A percentile compares a stretch with the other conserved stretches of the same genome.
phyloP scores from a whole-genome alignment of 768 basidiomycete species.

The Lepiota subincarnata region DNA sequence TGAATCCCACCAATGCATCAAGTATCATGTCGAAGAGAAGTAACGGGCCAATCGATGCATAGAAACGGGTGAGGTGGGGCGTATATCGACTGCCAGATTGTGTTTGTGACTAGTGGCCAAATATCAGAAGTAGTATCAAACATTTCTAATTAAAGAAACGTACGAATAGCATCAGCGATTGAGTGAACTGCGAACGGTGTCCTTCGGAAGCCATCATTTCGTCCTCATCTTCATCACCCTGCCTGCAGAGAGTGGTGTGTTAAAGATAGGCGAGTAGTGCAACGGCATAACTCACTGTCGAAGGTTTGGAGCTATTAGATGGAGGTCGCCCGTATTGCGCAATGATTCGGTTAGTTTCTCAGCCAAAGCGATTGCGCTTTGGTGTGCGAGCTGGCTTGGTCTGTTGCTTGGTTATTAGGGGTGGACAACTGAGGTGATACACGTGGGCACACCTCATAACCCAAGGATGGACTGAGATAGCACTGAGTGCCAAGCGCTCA shows the following conservation, averaged over 20 bases:
- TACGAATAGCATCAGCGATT: slow-evolving; percentile 78
- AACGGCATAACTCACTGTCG: slow-evolving; percentile 21
- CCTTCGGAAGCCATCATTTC: slow-evolving; percentile 54
- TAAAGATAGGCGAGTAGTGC: neutral
- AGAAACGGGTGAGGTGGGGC: slow-evolving; percentile 80
- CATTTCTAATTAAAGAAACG: slow-evolving; percentile 23
- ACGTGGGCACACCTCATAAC: slow-evolving; percentile 48
- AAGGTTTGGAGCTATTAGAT: slow-evolving; percentile 58
- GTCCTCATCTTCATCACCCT: slow-evolving; percentile 53
- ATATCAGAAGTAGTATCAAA: neutral
- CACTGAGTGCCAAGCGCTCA: slow-evolving; percentile 59
- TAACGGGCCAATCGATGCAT: slow-evolving; percentile 52
- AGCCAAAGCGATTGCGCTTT: slow-evolving; percentile 52
- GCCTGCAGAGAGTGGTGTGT: slow-evolving; percentile 13
- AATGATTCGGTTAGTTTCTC: slow-evolving; percentile 67
- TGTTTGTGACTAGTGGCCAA: slow-evolving; percentile 65
- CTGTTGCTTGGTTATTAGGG: slow-evolving; percentile 28
- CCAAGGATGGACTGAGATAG: slow-evolving; percentile 63
- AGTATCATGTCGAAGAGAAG: slow-evolving; percentile 51
- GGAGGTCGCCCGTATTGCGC: slow-evolving; percentile 68
- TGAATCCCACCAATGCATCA: slow-evolving; percentile 44
- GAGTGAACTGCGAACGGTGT: slow-evolving; percentile 71
- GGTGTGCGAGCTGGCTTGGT: slow-evolving; percentile 63
- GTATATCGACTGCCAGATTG: slow-evolving; percentile 69
- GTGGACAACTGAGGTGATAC: neutral